Conservation (phyloP, 306 rosid species). For the Hippophae rhamnoides region DNA sequence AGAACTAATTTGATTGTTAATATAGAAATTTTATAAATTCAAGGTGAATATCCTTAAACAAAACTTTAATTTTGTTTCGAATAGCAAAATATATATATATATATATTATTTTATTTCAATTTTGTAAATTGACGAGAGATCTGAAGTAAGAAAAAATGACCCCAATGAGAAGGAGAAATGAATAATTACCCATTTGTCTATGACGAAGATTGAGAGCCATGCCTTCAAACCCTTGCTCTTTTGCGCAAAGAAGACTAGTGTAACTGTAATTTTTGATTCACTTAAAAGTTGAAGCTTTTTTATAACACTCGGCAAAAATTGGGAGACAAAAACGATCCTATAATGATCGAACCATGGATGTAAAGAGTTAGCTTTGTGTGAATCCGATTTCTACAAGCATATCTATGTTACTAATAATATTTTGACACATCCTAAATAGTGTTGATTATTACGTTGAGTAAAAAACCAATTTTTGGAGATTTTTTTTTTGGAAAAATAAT, state of each 20-base stretch:
- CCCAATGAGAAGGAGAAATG: not conserved
- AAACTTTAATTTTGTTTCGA: too few species aligned
- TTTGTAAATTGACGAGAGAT: slow-evolving; percentile 11
- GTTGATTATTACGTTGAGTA: too few species aligned
- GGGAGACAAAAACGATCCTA: not conserved
- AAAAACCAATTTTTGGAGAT: too few species aligned
- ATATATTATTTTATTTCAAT: not conserved
- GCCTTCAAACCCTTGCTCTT: slow-evolving; percentile 1
- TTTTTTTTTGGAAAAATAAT: too few species aligned
- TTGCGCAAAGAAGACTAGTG: not conserved
- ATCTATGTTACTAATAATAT: accelerated
- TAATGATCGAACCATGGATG: not conserved
- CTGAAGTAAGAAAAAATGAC: slow-evolving; percentile 2
- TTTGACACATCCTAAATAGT: not conserved
- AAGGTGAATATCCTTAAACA: too few species aligned
- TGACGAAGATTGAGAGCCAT: slow-evolving; percentile 67
- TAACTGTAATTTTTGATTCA: slow-evolving; percentile 1
- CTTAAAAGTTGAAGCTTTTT: not conserved
- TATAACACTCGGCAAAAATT: slow-evolving; percentile 7
- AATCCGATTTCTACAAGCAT: not conserved
- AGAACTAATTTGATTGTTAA: too few species aligned
- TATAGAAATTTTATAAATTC: too few species aligned
- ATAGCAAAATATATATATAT: too few species aligned
- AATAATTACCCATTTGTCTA: slow-evolving; percentile 42
- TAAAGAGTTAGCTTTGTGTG: not conserved